phyloP scores from a whole-genome alignment of 306 rosid species.

The Spatholobus suberectus region DNA sequence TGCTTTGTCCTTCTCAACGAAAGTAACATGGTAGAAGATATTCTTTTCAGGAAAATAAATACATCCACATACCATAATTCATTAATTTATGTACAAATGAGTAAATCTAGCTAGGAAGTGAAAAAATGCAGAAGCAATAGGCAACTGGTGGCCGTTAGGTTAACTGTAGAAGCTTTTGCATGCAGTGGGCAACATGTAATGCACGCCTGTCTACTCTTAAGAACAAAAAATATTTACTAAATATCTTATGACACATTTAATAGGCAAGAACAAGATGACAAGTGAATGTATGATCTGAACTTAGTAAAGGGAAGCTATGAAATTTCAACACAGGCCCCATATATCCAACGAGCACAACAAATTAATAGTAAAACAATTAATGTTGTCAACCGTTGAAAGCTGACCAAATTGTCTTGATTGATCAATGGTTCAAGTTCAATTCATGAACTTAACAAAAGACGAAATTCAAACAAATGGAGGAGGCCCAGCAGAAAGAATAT shows the following conservation, averaged over 20 bases:
- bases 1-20: not conserved
- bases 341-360: not conserved
- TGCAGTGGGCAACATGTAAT: slow-evolving; percentile 2
- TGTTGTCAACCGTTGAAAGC: slow-evolving; percentile 1
- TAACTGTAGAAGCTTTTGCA: slow-evolving; percentile 1
- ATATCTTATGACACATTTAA: not conserved
- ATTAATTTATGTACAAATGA: not conserved
- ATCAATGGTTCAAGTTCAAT: slow-evolving; percentile 8
- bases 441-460: not conserved
- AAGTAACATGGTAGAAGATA: not conserved
- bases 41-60: not conserved
- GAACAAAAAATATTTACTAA: not conserved
- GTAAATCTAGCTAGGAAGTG: not conserved
- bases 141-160: not conserved
- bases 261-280: too few relatives aligned
- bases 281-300: not conserved
- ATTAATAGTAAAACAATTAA: slow-evolving; percentile 11
- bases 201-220: not conserved
- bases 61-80: not conserved
- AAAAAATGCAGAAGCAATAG: not conserved
- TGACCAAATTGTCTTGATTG: not conserved
- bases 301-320: not conserved
- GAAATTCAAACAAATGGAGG: not conserved
- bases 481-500: slow-evolving; percentile 2
- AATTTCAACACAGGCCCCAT: slow-evolving; percentile 5